Evolutionary conservation across 768 basidiomycete species (phyloP).

Genomic region (Ephemerocybe angulata): DNA sequence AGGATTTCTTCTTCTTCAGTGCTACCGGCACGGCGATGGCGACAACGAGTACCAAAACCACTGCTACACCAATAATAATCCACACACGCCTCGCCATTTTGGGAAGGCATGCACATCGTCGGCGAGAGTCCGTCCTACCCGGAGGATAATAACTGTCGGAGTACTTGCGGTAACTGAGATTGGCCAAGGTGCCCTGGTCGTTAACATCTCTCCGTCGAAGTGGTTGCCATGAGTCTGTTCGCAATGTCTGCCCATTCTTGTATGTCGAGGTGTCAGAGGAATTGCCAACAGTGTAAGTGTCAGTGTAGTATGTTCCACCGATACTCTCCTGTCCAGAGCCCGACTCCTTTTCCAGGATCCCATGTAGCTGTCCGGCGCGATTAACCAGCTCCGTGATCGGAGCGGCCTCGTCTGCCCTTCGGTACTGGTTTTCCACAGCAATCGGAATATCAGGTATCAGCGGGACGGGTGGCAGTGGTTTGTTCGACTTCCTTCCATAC

Average conservation of each 20-base stretch:
- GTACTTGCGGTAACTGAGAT: no score
- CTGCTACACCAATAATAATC: slow-evolving; percentile 23
- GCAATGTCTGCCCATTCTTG: neutral
- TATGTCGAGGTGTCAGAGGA: neutral
- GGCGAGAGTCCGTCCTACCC: no score
- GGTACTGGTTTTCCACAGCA: slow-evolving; percentile 37
- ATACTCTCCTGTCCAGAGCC: slow-evolving; percentile 39
- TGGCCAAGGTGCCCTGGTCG: no score
- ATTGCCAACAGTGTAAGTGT: no score
- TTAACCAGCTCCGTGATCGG: slow-evolving; percentile 52
- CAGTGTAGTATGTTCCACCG: neutral
- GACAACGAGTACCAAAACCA: slow-evolving; percentile 35
- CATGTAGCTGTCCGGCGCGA: slow-evolving; percentile 45
- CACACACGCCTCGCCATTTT: slow-evolving; percentile 11
- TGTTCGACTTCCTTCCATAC: slow-evolving; percentile 38
- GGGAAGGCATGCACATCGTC: slow-evolving; percentile 4
- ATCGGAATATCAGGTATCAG: slow-evolving; percentile 44
- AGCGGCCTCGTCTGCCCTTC: slow-evolving; percentile 41
- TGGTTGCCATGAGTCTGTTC: neutral
- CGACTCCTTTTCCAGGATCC: slow-evolving; percentile 51
- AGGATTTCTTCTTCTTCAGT: slow-evolving; percentile 30
- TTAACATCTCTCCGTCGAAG: neutral
- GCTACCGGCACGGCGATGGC: slow-evolving; percentile 46
- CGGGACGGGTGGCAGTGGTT: slow-evolving; percentile 61
- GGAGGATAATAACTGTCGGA: no score